A percentile compares a stretch with the other conserved stretches of the same genome.
phyloP scores from a whole-genome alignment of 108 stramenopile genomes.

The Cylindrotheca closterium region DNA sequence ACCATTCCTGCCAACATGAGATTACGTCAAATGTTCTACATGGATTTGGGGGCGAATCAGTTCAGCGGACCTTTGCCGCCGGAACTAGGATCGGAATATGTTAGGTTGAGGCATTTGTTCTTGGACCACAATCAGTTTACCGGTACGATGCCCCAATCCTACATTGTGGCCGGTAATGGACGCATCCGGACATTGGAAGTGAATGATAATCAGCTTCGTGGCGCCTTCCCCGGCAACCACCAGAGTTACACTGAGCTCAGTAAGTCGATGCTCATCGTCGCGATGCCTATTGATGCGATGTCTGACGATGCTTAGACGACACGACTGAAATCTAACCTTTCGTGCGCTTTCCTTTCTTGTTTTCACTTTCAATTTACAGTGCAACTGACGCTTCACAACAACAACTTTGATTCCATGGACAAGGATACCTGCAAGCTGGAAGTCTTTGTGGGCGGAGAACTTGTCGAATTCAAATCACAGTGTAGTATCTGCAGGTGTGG shows the following conservation, averaged over 20 bases:
- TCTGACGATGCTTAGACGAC: too few species aligned
- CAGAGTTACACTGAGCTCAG: slow-evolving; percentile 12
- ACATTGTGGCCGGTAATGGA: slow-evolving; percentile 41
- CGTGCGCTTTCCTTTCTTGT: neutral
- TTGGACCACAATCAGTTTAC: slow-evolving; percentile 46
- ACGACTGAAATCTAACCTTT: too few species aligned
- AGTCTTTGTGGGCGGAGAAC: slow-evolving; percentile 27
- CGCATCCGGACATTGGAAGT: slow-evolving; percentile 30
- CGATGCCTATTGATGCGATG: too few species aligned
- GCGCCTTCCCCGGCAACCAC: slow-evolving; percentile 27
- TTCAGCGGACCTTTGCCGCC: slow-evolving; percentile 43
- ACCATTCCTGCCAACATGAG: slow-evolving; percentile 29
- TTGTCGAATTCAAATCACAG: slow-evolving; percentile 43
- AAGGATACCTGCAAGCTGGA: slow-evolving; percentile 27
- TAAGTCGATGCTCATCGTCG: too few species aligned
- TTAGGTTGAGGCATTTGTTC: slow-evolving; percentile 32
- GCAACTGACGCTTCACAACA: slow-evolving; percentile 29
- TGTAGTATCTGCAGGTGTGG: slow-evolving; percentile 43
- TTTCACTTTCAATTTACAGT: neutral
- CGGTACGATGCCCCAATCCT: slow-evolving; percentile 39
- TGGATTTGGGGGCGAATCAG: slow-evolving; percentile 45
- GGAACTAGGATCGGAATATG: slow-evolving; percentile 22
- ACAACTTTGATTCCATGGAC: slow-evolving; percentile 24
- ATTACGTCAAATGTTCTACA: slow-evolving; percentile 27
- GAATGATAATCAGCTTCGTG: slow-evolving; percentile 43